A percentile compares a stretch with the other conserved stretches of the same genome.
Conservation (phyloP, 306 rosid genomes). For the Cucurbita maxima region DNA sequence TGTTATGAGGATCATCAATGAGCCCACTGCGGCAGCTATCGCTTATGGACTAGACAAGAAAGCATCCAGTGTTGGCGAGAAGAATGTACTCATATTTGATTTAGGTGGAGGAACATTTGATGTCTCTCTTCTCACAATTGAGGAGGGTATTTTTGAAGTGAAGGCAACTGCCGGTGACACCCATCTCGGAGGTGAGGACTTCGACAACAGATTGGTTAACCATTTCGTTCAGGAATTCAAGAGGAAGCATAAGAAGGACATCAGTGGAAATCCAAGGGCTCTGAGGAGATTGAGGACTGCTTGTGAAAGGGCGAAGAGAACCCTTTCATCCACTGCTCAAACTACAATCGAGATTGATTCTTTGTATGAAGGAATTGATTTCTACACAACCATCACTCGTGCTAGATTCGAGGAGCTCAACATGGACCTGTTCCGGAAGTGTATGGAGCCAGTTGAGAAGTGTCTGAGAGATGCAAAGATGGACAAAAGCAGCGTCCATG, state of each 20-base stretch:
- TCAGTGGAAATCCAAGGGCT: conserved; percentile 57
- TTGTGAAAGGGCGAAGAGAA: conserved; percentile 75
- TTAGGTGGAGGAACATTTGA: conserved; percentile 28
- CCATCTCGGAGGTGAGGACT: conserved; percentile 81
- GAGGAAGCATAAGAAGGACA: conserved; percentile 64
- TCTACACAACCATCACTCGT: conserved; percentile 50
- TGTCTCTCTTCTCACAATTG: conserved; percentile 60
- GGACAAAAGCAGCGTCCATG: conserved; percentile 62
- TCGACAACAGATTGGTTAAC: conserved; percentile 61
- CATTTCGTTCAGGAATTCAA: conserved; percentile 71
- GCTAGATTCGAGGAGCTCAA: conserved; percentile 72
- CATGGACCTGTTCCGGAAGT: conserved; percentile 61
- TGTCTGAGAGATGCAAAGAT: conserved; percentile 64
- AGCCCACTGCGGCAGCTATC: conserved; percentile 63
- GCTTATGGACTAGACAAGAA: conserved; percentile 66
- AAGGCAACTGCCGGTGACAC: conserved; percentile 74
- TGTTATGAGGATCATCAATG: conserved; percentile 49
- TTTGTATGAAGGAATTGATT: conserved; percentile 56
- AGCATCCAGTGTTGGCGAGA: conserved; percentile 41
- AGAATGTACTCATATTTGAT: conserved; percentile 51
- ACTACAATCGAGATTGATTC: conserved; percentile 73
- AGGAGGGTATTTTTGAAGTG: conserved; percentile 60
- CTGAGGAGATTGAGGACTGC: conserved; percentile 55
- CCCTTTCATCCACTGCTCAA: conserved; percentile 62
- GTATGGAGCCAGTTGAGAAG: conserved; percentile 74